These are phyloP conservation scores for Colletotrichum sp. DNA, from an alignment of 2,329 filamentous ascomycete genomes.

Conservation along the genomic window DNA sequence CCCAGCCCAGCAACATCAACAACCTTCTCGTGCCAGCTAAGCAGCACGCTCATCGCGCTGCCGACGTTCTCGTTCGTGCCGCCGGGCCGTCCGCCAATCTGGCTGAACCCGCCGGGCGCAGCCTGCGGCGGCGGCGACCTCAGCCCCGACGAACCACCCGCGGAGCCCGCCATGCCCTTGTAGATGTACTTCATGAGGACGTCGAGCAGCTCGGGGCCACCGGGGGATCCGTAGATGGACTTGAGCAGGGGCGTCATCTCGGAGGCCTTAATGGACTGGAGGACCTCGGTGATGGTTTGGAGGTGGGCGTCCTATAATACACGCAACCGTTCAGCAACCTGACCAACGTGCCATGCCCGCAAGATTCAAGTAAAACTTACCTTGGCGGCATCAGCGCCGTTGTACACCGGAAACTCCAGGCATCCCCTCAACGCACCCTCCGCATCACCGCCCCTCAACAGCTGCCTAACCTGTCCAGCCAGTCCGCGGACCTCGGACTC, in stretches of 20 bases:
- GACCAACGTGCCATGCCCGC: too few relatives aligned
- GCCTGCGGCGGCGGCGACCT: constrained; percentile 69
- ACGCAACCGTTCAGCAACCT: background rate
- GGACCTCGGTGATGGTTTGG: constrained; percentile 86
- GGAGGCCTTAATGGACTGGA: constrained; percentile 94
- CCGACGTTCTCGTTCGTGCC: constrained; percentile 71
- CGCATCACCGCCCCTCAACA: constrained; percentile 83
- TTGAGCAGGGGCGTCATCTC: constrained; percentile 92
- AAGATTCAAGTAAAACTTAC: constrained; percentile 35
- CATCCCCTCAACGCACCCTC: constrained; percentile 86
- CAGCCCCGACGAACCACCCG: constrained; percentile 39
- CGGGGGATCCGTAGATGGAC: constrained; percentile 77
- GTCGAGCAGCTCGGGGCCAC: constrained; percentile 85
- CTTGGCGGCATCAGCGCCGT: constrained; percentile 62
- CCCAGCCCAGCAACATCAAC: constrained; percentile 92
- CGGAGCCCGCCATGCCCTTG: constrained; percentile 79
- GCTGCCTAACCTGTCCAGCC: constrained; percentile 82
- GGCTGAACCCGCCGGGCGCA: constrained; percentile 73
- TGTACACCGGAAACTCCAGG: constrained; percentile 84
- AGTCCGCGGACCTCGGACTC: constrained; percentile 81
- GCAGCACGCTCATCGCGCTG: constrained; percentile 91
- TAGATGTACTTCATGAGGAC: constrained; percentile 98
- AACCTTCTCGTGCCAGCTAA: constrained; percentile 99
- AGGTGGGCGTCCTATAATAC: constrained; percentile 77
- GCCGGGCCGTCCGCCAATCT: constrained; percentile 65